A percentile compares a stretch with the other conserved stretches of the same genome.
phyloP scores from a whole-genome alignment of 768 basidiomycete genomes.

The Gloeopeniophorella convolvens region DNA sequence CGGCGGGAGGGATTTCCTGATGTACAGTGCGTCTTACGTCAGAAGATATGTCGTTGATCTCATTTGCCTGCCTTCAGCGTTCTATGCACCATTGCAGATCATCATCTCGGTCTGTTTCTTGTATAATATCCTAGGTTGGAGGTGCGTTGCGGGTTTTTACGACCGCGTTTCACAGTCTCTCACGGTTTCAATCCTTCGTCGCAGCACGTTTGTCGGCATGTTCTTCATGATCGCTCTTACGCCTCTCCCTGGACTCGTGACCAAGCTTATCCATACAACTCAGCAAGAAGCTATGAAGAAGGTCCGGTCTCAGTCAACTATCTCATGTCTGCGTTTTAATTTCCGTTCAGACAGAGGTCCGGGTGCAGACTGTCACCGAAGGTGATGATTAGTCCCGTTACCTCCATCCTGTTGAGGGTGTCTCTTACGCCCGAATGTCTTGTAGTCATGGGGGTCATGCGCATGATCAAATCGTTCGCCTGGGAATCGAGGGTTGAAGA shows the following conservation, averaged over 20 bases:
- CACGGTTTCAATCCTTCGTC: too few relatives aligned
- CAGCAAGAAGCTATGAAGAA: conserved; percentile 38
- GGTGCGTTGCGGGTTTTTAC: too few relatives aligned
- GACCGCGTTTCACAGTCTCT: too few relatives aligned
- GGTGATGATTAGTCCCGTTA: conserved; percentile 22
- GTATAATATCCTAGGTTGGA: conserved; percentile 45
- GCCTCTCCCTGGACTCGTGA: conserved; percentile 38
- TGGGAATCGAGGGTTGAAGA: conserved; percentile 45
- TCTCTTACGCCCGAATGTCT: background rate
- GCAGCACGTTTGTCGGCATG: conserved; percentile 39
- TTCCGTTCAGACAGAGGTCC: conserved; percentile 40
- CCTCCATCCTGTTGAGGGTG: too few relatives aligned
- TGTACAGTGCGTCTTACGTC: conserved; percentile 13
- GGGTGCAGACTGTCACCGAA: conserved; percentile 42
- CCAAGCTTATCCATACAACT: conserved; percentile 29
- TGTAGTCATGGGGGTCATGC: conserved; percentile 34
- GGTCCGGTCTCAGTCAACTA: conserved; percentile 4
- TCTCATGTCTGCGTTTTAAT: background rate
- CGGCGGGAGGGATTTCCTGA: conserved; percentile 25
- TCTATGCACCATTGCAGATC: conserved; percentile 38
- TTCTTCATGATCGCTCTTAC: conserved; percentile 33
- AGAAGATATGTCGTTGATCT: background rate
- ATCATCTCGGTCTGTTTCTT: conserved; percentile 36
- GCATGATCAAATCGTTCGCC: conserved; percentile 57
- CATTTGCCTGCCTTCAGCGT: conserved; percentile 18